A percentile compares a stretch with the other conserved stretches of the same genome.
Evolutionary conservation across 371 early-diverging fungal genomes (phyloP).

Genomic region (Mucor indicus): DNA sequence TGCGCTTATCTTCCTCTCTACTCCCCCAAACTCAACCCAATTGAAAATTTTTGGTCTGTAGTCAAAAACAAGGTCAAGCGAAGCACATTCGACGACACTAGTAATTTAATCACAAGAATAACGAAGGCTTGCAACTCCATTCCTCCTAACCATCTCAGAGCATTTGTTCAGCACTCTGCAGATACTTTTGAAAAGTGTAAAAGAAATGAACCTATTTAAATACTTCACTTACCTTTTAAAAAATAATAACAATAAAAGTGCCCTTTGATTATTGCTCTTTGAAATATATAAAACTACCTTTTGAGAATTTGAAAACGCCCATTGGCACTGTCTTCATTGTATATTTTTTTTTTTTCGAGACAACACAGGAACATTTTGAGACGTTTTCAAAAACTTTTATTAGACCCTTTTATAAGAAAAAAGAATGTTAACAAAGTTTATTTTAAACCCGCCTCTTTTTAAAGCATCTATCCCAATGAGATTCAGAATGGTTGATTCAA

Average conservation of each 20-base stretch:
- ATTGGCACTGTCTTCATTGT: too few relatives aligned
- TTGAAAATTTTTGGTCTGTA: too few relatives aligned
- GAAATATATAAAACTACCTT: too few relatives aligned
- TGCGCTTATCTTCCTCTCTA: slow-evolving; percentile 4
- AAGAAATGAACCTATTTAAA: neutral
- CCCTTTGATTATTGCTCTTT: neutral
- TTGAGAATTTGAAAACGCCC: too few relatives aligned
- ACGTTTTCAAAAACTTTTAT: too few relatives aligned
- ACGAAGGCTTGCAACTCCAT: too few relatives aligned
- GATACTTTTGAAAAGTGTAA: neutral
- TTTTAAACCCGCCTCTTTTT: neutral
- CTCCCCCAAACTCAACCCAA: slow-evolving; percentile 5
- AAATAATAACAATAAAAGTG: neutral
- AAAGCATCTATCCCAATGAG: slow-evolving; percentile 1
- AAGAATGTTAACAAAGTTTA: too few relatives aligned
- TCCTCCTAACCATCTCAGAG: slow-evolving; percentile 2
- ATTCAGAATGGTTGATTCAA: neutral
- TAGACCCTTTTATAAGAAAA: too few relatives aligned
- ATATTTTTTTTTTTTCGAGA: slow-evolving; percentile 2
- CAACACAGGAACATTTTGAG: neutral
- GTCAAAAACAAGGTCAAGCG: too few relatives aligned
- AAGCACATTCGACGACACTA: too few relatives aligned
- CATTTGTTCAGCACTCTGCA: slow-evolving; percentile 2
- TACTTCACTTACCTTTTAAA: neutral
- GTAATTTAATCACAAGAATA: too few relatives aligned